These are phyloP conservation scores for Physaria fendleri DNA, from an alignment of 345 rosid species.

Conservation along the genomic window DNA sequence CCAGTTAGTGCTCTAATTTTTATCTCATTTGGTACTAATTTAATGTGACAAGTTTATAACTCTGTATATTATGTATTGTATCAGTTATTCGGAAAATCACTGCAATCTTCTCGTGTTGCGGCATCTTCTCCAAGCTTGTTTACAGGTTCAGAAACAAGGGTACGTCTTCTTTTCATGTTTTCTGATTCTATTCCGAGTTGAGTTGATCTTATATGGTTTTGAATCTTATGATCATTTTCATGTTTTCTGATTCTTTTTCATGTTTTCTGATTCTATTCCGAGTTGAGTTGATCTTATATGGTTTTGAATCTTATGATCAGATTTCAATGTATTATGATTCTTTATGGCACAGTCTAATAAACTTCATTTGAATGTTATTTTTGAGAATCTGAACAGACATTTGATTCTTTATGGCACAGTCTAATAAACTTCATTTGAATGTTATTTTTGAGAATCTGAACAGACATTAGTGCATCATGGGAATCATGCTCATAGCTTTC, in stretches of 20 bases:
- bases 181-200: neutral
- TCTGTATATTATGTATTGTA: neutral
- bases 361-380: constrained; percentile 12
- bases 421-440: constrained; percentile 4
- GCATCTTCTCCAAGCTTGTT: constrained; percentile 35
- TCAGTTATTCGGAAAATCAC: constrained; percentile 27
- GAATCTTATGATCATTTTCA: neutral
- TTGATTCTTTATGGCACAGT: neutral
- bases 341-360: neutral
- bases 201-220: neutral
- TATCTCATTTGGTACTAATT: neutral
- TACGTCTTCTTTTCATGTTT: constrained; percentile 16
- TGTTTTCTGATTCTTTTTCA: too few relatives aligned
- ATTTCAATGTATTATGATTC: neutral
- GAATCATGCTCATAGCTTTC: constrained; percentile 41
- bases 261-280: too few relatives aligned
- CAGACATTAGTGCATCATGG: constrained; percentile 40
- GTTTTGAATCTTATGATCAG: neutral
- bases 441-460: constrained; percentile 7
- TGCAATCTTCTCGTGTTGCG: constrained; percentile 34
- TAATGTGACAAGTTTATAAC: neutral
- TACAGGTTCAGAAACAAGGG: constrained; percentile 40
- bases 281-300: neutral
- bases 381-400: constrained; percentile 29
- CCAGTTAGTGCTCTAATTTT: neutral